Evolutionary conservation across 1,284 basidiomycete species (phyloP), one percentile per base, ranked within the genome.

Genomic region (Coniferiporia weirii): DNA sequence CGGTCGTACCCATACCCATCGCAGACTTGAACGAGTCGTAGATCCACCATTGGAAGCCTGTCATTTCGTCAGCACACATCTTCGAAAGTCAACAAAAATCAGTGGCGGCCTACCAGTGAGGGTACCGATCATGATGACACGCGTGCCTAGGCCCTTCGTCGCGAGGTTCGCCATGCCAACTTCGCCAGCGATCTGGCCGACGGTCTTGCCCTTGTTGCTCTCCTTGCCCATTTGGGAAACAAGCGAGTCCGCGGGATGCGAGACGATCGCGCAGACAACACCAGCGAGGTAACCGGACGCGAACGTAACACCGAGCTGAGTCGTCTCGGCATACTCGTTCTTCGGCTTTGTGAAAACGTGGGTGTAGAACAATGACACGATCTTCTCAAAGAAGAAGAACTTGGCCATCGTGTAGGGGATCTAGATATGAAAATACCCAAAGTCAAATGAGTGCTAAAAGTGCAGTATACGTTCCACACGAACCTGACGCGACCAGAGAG

Each of bases 371-470:
- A 85, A 65, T 66, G 80, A 75, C 67, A 85, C 89, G 66, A 88
- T 89, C 78, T 83, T 83, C 73, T 91, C 89, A 71, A 85, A 91
- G 82, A 85, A 88, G 82, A 79, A 87, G 82, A 91, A 91, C 73
- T 91, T 91, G 75, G 89, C 87, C 89, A 91, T 91, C 64, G 89
- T 91, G 75, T 91, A 91, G 46, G 89, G 89, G 68, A 91, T 90
- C 85, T 89, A 56, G 5, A 61, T 22, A 46, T 20, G 20, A 22
- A n/a, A 40, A 59, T 3, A 46, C 12, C 54, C 10, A 57, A n/a
- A 19, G 43, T 46, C 3, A 3, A 6, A 15, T 32, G 15, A n/a
- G 8, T 12, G 2, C 35, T 0, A 36, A 12, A 40, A 45, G 5
- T 3, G 32, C 4, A 12, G 10, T 12, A 15, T 17, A 9, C 51